Evolutionary conservation across 2,329 filamentous ascomycete species (phyloP).

Genomic region (Fusarium scirpi): DNA sequence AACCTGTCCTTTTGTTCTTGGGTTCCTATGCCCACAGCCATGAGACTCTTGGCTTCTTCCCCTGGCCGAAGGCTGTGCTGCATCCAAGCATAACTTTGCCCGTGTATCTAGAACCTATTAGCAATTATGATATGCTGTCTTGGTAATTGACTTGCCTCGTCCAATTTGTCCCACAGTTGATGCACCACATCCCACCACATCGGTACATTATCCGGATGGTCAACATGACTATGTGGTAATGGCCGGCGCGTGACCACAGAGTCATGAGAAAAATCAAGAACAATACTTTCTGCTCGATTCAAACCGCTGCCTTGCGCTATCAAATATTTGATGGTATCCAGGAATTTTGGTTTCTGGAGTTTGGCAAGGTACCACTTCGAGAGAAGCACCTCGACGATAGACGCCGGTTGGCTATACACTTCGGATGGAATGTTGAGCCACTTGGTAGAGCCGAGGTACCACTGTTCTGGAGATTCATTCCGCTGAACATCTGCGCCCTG

Average conservation of each 20-base stretch:
- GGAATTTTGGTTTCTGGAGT: neutral
- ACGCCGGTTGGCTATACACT: neutral
- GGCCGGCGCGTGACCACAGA: no score
- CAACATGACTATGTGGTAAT: no score
- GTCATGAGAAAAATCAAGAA: neutral
- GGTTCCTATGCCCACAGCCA: neutral
- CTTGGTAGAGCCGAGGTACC: neutral
- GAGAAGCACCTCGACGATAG: neutral
- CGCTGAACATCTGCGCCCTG: neutral
- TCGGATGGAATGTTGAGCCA: neutral
- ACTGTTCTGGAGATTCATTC: neutral
- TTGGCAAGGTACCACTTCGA: neutral
- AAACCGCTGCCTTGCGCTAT: neutral
- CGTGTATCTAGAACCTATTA: neutral
- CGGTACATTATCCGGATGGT: neutral
- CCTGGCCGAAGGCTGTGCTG: neutral
- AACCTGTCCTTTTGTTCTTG: neutral
- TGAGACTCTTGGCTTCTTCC: rapidly evolving
- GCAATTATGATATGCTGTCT: rapidly evolving
- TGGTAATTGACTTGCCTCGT: neutral
- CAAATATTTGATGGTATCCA: neutral
- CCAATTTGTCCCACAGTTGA: neutral
- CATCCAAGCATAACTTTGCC: neutral
- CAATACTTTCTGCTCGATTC: neutral
- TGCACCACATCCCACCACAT: neutral